Evolutionary conservation across 768 basidiomycete species (phyloP).

Genomic region (Russula griseocarnosa): DNA sequence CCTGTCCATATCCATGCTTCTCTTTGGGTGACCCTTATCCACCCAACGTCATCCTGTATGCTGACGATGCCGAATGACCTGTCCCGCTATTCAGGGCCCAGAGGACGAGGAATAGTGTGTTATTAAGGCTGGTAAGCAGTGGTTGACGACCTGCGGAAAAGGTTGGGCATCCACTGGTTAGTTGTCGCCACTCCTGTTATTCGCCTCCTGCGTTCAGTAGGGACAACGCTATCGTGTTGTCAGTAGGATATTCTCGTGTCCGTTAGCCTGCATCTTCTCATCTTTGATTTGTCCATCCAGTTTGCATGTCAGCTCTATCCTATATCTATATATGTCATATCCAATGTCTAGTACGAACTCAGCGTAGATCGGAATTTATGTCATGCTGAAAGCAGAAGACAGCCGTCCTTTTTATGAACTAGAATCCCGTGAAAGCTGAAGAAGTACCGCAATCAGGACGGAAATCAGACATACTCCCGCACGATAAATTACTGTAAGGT

Average conservation of each 20-base stretch:
- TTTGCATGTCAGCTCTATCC: background rate
- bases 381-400: background rate
- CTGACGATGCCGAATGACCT: background rate
- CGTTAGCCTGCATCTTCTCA: background rate
- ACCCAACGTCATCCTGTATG: background rate
- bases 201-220: background rate
- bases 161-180: background rate
- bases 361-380: background rate
- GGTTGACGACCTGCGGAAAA: background rate
- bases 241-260: background rate
- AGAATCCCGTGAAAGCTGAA: background rate
- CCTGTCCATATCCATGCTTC: background rate
- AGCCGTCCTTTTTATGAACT: background rate
- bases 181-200: background rate
- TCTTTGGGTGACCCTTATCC: background rate
- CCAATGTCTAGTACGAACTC: background rate
- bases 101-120: background rate
- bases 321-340: background rate
- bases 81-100: background rate
- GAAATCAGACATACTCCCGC: background rate
- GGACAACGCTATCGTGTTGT: background rate
- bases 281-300: background rate
- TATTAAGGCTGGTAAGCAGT: background rate
- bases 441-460: background rate
- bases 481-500: background rate